A percentile compares a stretch with the other conserved stretches of the same genome.
Evolutionary conservation across 148 eudicot species (phyloP).

Genomic region (Spergularia bocconei): DNA sequence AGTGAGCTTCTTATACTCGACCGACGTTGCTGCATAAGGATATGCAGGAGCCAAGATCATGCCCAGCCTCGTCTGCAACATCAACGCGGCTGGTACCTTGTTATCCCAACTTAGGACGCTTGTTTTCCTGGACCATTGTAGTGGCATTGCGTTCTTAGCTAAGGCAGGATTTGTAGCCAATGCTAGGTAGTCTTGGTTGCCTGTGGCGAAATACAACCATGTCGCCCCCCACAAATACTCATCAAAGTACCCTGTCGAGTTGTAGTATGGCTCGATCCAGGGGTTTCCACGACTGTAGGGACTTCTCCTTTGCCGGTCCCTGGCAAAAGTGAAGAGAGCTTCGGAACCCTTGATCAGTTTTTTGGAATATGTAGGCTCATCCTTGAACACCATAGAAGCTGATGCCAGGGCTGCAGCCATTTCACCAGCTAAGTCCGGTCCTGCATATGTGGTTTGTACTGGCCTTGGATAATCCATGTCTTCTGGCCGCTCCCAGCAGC

Average conservation of each 20-base stretch:
- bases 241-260: constrained; percentile 65
- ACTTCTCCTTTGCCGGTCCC: constrained; percentile 37
- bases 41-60: constrained; percentile 47
- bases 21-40: constrained; percentile 51
- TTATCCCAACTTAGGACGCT: constrained; percentile 77
- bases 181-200: constrained; percentile 38
- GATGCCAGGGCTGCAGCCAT: constrained; percentile 81
- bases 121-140: constrained; percentile 29
- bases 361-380: constrained; percentile 40
- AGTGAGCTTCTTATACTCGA: constrained; percentile 46
- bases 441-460: constrained; percentile 36
- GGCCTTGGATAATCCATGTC: constrained; percentile 67
- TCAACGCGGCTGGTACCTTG: constrained; percentile 56
- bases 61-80: constrained; percentile 53
- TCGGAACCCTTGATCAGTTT: constrained; percentile 51
- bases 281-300: constrained; percentile 44
- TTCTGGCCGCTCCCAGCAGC: constrained; percentile 74
- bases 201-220: constrained; percentile 74
- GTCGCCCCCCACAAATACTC: constrained; percentile 77
- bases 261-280: constrained; percentile 55
- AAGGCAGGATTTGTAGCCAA: constrained; percentile 54
- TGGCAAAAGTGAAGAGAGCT: constrained; percentile 48
- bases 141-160: constrained; percentile 38
- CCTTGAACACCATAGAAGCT: constrained; percentile 65
- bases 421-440: constrained; percentile 66